phyloP scores from a whole-genome alignment of 176 grass and related monocot species.

The Coix lacrymajobi region DNA sequence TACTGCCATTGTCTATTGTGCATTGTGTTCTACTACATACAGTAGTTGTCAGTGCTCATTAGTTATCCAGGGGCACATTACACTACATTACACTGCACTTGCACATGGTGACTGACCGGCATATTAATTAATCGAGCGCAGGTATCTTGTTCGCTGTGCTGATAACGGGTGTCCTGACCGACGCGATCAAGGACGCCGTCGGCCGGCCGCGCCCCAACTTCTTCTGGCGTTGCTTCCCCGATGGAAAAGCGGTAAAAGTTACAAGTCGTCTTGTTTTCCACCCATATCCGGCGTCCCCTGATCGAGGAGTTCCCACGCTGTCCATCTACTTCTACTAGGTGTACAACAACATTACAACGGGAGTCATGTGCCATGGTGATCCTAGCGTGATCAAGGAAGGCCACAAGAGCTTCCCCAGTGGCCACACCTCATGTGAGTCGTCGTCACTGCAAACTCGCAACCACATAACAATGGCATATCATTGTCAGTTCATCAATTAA shows the following conservation, averaged over 20 bases:
- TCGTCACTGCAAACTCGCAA: background rate
- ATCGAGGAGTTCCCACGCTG: background rate
- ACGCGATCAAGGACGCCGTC: constrained; percentile 50
- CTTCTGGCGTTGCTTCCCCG: constrained; percentile 56
- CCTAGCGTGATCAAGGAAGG: constrained; percentile 48
- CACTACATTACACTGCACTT: background rate
- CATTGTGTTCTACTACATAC: no score
- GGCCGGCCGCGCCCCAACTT: constrained; percentile 34
- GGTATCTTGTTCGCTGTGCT: constrained; percentile 39
- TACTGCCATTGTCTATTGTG: background rate
- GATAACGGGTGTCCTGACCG: constrained; percentile 44
- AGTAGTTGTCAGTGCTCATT: background rate
- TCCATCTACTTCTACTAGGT: constrained; percentile 13
- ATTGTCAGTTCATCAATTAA: no score
- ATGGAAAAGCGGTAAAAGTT: constrained; percentile 42
- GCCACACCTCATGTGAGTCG: constrained; percentile 50
- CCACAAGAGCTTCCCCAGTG: constrained; percentile 61
- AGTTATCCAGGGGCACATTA: background rate
- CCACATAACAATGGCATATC: background rate
- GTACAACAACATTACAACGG: constrained; percentile 33
- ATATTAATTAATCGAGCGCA: background rate
- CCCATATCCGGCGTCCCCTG: no score
- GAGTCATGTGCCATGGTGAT: constrained; percentile 40
- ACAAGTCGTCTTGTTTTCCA: background rate
- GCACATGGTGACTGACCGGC: background rate